Conservation (phyloP, 169 alveolate genomes). For the Eimeria necatrix region DNA sequence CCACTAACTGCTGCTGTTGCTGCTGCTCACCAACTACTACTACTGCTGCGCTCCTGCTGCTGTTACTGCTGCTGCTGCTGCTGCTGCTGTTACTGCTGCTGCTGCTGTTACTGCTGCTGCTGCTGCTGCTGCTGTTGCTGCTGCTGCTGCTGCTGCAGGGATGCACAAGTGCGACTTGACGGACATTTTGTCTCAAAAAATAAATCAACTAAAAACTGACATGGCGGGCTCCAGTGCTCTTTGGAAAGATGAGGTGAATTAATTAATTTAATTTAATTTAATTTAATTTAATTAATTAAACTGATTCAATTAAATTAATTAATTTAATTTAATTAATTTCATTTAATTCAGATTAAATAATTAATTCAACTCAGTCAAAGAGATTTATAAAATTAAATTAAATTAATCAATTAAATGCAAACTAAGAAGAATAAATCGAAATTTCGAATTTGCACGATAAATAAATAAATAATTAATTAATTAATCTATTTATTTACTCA, state of each 20-base stretch:
- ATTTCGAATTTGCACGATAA: not conserved
- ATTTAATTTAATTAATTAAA: not conserved
- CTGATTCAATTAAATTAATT: too few relatives aligned
- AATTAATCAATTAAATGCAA: too few relatives aligned
- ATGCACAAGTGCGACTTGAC: conserved; percentile 89
- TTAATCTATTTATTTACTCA: not conserved
- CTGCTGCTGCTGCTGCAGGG: too few relatives aligned
- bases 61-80: too few relatives aligned
- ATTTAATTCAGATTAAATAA: not conserved
- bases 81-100: too few relatives aligned
- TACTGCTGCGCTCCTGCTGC: not conserved
- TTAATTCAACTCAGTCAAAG: not conserved
- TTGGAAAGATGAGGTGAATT: conserved; percentile 84
- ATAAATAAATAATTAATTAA: not conserved
- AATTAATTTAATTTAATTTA: not conserved
- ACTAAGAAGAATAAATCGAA: not conserved
- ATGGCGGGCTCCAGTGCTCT: conserved; percentile 86
- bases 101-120: too few relatives aligned
- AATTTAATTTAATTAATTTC: too few relatives aligned
- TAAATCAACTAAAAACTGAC: conserved; percentile 86
- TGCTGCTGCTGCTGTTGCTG: too few relatives aligned
- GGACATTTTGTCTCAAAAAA: conserved; percentile 88
- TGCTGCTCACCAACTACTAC: not conserved
- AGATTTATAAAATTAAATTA: not conserved
- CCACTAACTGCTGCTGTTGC: not conserved